Conservation (phyloP, 257 asterid species). For the Solanum bulbocastanum region DNA sequence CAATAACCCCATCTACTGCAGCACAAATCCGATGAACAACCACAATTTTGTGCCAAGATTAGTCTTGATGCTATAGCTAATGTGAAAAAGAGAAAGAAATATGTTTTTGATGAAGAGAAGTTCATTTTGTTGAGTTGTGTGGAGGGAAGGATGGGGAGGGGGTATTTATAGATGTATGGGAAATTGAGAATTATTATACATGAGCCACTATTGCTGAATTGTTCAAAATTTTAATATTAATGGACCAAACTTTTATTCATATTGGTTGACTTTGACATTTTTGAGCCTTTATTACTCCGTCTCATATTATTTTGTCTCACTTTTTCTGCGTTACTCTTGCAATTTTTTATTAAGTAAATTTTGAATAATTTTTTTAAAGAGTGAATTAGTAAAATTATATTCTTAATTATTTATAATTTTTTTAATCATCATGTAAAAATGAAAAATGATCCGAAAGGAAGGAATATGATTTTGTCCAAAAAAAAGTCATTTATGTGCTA, state of each 20-base stretch:
- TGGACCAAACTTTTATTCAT: neutral
- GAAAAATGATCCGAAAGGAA: too few relatives aligned
- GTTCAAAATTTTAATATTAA: neutral
- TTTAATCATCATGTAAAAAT: too few relatives aligned
- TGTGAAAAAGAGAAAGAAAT: neutral
- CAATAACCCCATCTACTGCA: slow-evolving; percentile 37
- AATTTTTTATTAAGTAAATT: too few relatives aligned
- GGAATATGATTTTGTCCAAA: neutral
- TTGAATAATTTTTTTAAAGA: too few relatives aligned
- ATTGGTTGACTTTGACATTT: neutral
- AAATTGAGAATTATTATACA: neutral
- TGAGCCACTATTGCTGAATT: neutral
- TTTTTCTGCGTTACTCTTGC: too few relatives aligned
- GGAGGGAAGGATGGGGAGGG: neutral
- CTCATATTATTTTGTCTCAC: too few relatives aligned
- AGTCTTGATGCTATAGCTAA: neutral
- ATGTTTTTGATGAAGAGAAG: neutral
- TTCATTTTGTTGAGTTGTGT: neutral
- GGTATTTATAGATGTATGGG: neutral
- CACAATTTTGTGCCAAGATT: slow-evolving; percentile 7
- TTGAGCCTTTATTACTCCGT: too few relatives aligned
- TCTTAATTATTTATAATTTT: too few relatives aligned
- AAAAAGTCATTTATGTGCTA: neutral
- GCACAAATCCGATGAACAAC: slow-evolving; percentile 12
- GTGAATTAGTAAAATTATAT: too few relatives aligned